Evolutionary conservation across 2,329 filamentous ascomycete species (phyloP), one percentile per base, ranked within the genome.

Genomic region (Talaromyces rugulosus): DNA sequence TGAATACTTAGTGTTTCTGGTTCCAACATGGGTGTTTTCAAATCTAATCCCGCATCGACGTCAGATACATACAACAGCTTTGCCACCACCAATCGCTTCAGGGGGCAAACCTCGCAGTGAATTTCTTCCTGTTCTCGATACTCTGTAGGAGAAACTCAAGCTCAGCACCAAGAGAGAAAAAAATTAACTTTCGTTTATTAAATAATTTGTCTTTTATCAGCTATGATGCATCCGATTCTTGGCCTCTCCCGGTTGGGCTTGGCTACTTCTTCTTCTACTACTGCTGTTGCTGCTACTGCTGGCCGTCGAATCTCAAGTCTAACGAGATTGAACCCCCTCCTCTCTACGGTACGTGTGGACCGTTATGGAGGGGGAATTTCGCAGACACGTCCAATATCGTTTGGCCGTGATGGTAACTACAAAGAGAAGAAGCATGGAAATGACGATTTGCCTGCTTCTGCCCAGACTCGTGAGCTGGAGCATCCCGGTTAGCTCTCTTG

Each of bases 391-490:
- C 44, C 11, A 47, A 3, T 8, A 27, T 27, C 44, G 18, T 47
- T 27, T 27, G 44, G 44, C 1, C 44, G 44, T 27, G 44, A 47
- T 8, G 44, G 50, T 31, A 53, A 53, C 30, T 31, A 31, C 50
- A 28, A 53, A 31, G 50, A n/a, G 27, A 31, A 53, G 16, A 53
- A 53, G 7, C 51, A 52, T 1, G 42, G 44, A 18, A 27, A 34
- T n/a, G 7, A 52, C 11, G 40, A 12, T 52, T 33, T 52, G 28
- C 56, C 61, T 40, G 56, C 52, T 18, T 62, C 61, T 50, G 30
- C 50, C n/a, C 56, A 51, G 44, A 62, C 44, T 40, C 61, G 61
- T 42, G 57, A 62, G 27, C 9, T 59, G 16, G 61, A 62, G 34
- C 61, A 62, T 57, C 61, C 61, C 2, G 61, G 61, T 62, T 5